Evolutionary conservation across 306 rosid genomes (phyloP), one percentile per base, ranked within the genome.

Genomic region (Echinosophora koreensis): DNA sequence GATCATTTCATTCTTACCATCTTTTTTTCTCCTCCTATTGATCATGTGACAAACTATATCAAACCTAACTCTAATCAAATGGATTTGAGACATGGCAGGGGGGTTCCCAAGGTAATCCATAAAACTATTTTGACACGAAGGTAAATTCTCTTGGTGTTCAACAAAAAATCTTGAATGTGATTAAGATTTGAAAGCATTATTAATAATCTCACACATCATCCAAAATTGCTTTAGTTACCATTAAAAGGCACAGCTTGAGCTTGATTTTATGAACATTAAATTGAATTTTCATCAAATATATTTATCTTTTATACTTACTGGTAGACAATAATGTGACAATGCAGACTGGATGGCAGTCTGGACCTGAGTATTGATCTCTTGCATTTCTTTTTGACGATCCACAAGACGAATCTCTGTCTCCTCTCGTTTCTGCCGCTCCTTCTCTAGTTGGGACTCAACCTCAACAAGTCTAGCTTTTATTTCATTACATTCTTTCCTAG

Each of bases 261-360:
- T 52, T 76, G 28, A 63, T 38, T 47, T 30, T 15, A 15, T 37
- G 67, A 38, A 32, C 13, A 62, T 39, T 51, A 76, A 52, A 77
- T 27, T 47, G 44, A 51, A 76, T 4, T 55, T 34, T 16, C 56
- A 6, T 38, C 71, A 68, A 14, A 69, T 49, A 41, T 12, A 14
- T 67, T 42, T 2, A 79, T 41, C 22, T 16, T 46, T 60, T 57
- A 30, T 41, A 72, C 88, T 84, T 56, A 84, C 88, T 5, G 73
- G 69, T 54, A 28, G 59, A 49, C 15, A 37, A 66, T 71, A 69
- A 66, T 71, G 77, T 3, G 76, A 65, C 56, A 84, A 32, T n/a
- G 85, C 85, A 64, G 87, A 39, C 52, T 84, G 82, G 65, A 80
- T 77, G 55, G 88, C 70, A 8, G 80, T 66, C 73, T 84, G 85